Evolutionary conservation across 208 protist genomes (phyloP).

Genomic region (Angomonas desouzai): DNA sequence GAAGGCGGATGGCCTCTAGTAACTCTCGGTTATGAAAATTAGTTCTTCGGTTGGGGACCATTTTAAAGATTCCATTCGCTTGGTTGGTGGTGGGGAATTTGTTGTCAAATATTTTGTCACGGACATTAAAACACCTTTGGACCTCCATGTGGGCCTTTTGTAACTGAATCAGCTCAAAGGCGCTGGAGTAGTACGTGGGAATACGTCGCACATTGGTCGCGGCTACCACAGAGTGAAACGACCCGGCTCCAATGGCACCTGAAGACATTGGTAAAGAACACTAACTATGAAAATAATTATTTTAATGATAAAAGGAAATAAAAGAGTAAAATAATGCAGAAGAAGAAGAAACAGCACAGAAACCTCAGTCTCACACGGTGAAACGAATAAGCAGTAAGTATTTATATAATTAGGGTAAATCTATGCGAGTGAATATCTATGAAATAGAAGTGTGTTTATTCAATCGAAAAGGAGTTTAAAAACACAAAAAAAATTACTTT

Average conservation of each 20-base stretch:
- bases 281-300: too few species aligned
- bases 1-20: conserved; percentile 71
- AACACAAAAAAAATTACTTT: conserved; percentile 38
- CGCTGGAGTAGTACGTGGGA: conserved; percentile 66
- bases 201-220: conserved; percentile 36
- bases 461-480: neutral
- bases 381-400: conserved; percentile 4
- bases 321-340: conserved; percentile 7
- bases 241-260: conserved; percentile 79
- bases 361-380: neutral
- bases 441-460: neutral
- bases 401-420: neutral
- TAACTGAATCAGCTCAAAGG: conserved; percentile 81
- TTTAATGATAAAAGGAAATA: conserved; percentile 13
- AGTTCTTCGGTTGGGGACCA: conserved; percentile 71
- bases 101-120: conserved; percentile 90
- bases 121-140: conserved; percentile 61
- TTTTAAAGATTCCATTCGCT: conserved; percentile 87
- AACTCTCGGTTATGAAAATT: conserved; percentile 76
- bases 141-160: conserved; percentile 72
- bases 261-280: conserved; percentile 78
- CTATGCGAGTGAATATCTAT: neutral
- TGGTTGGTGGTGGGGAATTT: conserved; percentile 73
- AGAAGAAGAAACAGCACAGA: neutral
- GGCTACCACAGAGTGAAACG: conserved; percentile 78